phyloP scores from a whole-genome alignment of 2,329 filamentous ascomycete species.

The Aphanocladium album region DNA sequence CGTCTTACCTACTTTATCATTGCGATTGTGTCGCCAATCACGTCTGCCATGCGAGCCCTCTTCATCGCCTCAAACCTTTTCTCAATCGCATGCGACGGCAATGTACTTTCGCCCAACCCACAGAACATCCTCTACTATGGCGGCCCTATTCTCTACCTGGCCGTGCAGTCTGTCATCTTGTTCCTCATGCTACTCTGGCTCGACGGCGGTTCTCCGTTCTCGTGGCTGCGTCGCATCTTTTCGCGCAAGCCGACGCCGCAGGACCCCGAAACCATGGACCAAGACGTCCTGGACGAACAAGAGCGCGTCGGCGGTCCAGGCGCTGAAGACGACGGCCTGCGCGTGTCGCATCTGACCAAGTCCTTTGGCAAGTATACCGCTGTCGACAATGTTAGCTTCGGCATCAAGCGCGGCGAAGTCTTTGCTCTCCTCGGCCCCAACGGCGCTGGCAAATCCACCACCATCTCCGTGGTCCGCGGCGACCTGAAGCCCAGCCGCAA shows the following conservation, averaged over 20 bases:
- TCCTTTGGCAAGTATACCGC: slow-evolving; percentile 69
- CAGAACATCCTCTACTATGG: slow-evolving; percentile 71
- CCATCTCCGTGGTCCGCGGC: slow-evolving; percentile 84
- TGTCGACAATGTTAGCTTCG: slow-evolving; percentile 85
- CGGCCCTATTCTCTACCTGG: slow-evolving; percentile 77
- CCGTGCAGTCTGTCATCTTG: slow-evolving; percentile 65
- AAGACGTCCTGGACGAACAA: slow-evolving; percentile 62
- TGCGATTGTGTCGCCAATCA: slow-evolving; percentile 69
- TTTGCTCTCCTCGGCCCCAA: slow-evolving; percentile 89
- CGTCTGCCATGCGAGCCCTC: slow-evolving; percentile 67
- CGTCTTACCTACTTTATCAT: slow-evolving; percentile 71
- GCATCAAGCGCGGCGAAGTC: slow-evolving; percentile 72
- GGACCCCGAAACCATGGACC: slow-evolving; percentile 36
- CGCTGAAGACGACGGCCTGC: slow-evolving; percentile 56
- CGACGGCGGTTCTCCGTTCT: slow-evolving; percentile 67
- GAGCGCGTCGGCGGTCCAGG: slow-evolving; percentile 47
- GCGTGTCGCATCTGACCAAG: slow-evolving; percentile 77
- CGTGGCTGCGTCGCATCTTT: slow-evolving; percentile 42
- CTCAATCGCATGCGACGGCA: slow-evolving; percentile 67
- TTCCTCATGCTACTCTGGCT: slow-evolving; percentile 73
- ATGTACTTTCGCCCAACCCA: slow-evolving; percentile 60
- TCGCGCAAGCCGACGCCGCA: slow-evolving; percentile 24
- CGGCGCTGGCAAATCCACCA: slow-evolving; percentile 86
- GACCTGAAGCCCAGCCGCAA: slow-evolving; percentile 68
- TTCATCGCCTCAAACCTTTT: slow-evolving; percentile 81